Conservation (phyloP, 208 protist genomes). For the Blastocrithidia nonstop region DNA sequence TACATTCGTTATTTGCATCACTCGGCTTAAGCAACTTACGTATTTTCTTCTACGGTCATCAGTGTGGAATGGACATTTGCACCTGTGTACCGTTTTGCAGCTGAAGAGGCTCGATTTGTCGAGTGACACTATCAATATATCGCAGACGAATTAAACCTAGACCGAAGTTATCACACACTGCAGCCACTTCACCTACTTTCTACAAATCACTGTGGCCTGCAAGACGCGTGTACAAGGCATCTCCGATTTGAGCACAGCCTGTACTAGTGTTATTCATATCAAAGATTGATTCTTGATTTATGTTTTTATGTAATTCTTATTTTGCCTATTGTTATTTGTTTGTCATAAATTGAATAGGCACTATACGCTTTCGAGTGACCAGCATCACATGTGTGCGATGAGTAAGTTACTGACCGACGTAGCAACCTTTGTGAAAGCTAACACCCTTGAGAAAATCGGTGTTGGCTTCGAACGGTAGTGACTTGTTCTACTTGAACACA, state of each 20-base stretch:
- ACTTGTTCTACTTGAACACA: conserved; percentile 47
- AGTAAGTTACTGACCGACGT: conserved; percentile 92
- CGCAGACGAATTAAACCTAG: conserved; percentile 57
- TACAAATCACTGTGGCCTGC: conserved; percentile 16
- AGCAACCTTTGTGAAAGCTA: conserved; percentile 92
- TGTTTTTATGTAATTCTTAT: too few relatives aligned
- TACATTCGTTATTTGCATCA: not conserved
- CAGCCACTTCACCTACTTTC: conserved; percentile 44
- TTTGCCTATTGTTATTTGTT: too few relatives aligned
- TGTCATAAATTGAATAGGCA: too few relatives aligned
- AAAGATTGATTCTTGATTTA: too few relatives aligned
- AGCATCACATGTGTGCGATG: conserved; percentile 89
- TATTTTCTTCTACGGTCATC: conserved; percentile 62
- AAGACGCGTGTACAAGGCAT: conserved; percentile 18
- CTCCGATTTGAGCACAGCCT: conserved; percentile 9
- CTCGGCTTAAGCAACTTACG: conserved; percentile 56
- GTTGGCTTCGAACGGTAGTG: conserved; percentile 87
- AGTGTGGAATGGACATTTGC: conserved; percentile 22
- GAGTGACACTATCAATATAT: conserved; percentile 40
- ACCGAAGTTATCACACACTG: conserved; percentile 21
- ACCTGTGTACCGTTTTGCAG: conserved; percentile 23
- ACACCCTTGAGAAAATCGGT: conserved; percentile 83
- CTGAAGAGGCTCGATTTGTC: conserved; percentile 16
- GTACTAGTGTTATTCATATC: not conserved
- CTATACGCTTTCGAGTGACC: conserved; percentile 83